Percentiles rank a stretch among this genome's conserved stretches.
Evolutionary conservation across 1,139 yeast genomes (phyloP).

Genomic region (Suhomyces terraborum): DNA sequence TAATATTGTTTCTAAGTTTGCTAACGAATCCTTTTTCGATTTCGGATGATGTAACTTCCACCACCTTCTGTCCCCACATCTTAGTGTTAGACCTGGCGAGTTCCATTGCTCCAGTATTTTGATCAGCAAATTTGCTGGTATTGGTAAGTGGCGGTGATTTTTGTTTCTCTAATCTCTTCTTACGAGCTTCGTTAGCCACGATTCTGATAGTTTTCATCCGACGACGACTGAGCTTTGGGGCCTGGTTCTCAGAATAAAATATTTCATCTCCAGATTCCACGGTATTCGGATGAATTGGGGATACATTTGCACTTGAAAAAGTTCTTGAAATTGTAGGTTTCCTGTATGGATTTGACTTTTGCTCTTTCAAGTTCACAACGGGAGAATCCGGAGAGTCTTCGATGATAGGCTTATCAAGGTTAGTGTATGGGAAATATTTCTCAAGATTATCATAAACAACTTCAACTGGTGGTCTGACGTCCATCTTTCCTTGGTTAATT

Average conservation of each 20-base stretch:
- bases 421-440: constrained; percentile 87
- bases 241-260: constrained; percentile 34
- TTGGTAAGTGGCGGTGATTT: constrained; percentile 62
- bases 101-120: constrained; percentile 27
- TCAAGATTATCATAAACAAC: constrained; percentile 90
- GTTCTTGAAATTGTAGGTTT: constrained; percentile 48
- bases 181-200: constrained; percentile 85
- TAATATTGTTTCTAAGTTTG: constrained; percentile 57
- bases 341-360: constrained; percentile 17
- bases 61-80: constrained; percentile 95
- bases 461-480: constrained; percentile 90
- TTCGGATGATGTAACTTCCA: constrained; percentile 83
- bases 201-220: constrained; percentile 87
- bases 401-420: constrained; percentile 87
- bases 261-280: constrained; percentile 38
- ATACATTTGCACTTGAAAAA: constrained; percentile 49
- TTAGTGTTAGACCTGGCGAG: constrained; percentile 82
- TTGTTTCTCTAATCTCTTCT: constrained; percentile 49
- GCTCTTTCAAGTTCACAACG: constrained; percentile 14
- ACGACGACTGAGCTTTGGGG: constrained; percentile 33
- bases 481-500: constrained; percentile 26
- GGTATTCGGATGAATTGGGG: constrained; percentile 34
- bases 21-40: constrained; percentile 60
- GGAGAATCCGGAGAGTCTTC: constrained; percentile 76
- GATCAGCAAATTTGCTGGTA: constrained; percentile 90